Base-by-base conservation (phyloP, 2,329 filamentous ascomycete species). In the Colletotrichum tofieldiae region DNA sequence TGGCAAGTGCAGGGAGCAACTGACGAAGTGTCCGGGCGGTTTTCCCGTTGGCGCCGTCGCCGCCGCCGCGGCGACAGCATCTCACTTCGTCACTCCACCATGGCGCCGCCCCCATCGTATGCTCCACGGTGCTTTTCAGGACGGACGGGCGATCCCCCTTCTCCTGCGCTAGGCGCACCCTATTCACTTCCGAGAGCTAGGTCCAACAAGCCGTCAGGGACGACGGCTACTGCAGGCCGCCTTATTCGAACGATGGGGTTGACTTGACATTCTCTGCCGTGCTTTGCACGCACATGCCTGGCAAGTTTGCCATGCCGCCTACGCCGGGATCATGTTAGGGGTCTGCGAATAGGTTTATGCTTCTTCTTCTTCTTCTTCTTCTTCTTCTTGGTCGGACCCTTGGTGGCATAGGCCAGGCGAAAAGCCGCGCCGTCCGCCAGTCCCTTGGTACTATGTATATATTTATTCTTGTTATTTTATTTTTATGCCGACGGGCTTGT, bases 271-370 rank as follows among this genome's bases (percentile, higher is more conserved):
- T 23, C 16, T 32, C 47, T 37, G 52, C 37, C 7, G 45, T 47
- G 12, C 68, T 35, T 35, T 60, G 32, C 39, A n/a, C 43, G 58
- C 29, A 55, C 32, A 41, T 37, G 45, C 51, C 52, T 58, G 52
- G 61, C 20, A 55, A 47, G 20, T 45, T 45, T 47, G 18, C 7
- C 37, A 47, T 26, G 54, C 20, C 32, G 32, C 20, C 49, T 29
- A 26, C 54, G 52, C 63, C 35, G 47, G 47, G 37, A 45, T 63
- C 58, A 32, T 62, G 37, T 58, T 37, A 54, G 32, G 23, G 41
- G 60, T 54, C 20, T 71, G 68, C 56, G 55, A 39, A 55, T 23
- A 23, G 39, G 35, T 59, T 67, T 51, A 62, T 71, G 64, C 47
- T 51, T 49, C 54, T 26, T 26, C 11, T n/a, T 67, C 54, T 26